These are phyloP conservation scores for Ustilago lituana DNA, from an alignment of 1,284 basidiomycete genomes.

Conservation along the genomic window DNA sequence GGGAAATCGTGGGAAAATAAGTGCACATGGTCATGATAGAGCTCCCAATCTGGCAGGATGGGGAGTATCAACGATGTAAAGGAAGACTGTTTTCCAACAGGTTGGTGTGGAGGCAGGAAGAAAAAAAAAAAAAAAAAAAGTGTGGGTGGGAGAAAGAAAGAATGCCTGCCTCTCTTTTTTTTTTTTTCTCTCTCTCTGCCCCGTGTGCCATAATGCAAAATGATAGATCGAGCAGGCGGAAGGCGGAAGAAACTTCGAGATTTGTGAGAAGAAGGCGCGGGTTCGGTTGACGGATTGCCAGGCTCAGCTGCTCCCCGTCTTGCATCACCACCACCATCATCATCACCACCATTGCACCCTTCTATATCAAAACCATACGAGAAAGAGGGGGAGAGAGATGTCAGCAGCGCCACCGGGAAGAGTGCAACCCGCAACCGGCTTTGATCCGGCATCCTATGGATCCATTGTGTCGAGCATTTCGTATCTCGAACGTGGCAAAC, in stretches of 20 bases:
- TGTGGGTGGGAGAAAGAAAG: not conserved
- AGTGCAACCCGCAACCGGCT: conserved; percentile 25
- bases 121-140: not conserved
- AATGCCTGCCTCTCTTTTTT: too few species aligned
- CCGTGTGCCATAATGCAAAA: not conserved
- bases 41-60: too few species aligned
- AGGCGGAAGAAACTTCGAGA: conserved; percentile 38
- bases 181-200: too few species aligned
- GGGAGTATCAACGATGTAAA: too few species aligned
- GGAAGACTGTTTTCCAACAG: too few species aligned
- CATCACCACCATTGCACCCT: not conserved
- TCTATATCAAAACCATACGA: not conserved
- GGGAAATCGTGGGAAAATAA: too few species aligned
- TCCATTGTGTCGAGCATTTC: conserved; percentile 23
- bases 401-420: conserved; percentile 39
- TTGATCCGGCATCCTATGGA: conserved; percentile 39
- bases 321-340: not conserved
- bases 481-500: too few species aligned
- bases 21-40: too few species aligned
- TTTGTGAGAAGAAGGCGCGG: too few species aligned
- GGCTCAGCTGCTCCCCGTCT: too few species aligned
- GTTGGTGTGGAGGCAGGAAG: conserved; percentile 6
- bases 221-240: conserved; percentile 4
- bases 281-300: too few species aligned
- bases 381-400: too few species aligned